These are phyloP conservation scores for Yueomyces sp. DNA, from an alignment of 1,139 yeast genomes.

Conservation along the genomic window DNA sequence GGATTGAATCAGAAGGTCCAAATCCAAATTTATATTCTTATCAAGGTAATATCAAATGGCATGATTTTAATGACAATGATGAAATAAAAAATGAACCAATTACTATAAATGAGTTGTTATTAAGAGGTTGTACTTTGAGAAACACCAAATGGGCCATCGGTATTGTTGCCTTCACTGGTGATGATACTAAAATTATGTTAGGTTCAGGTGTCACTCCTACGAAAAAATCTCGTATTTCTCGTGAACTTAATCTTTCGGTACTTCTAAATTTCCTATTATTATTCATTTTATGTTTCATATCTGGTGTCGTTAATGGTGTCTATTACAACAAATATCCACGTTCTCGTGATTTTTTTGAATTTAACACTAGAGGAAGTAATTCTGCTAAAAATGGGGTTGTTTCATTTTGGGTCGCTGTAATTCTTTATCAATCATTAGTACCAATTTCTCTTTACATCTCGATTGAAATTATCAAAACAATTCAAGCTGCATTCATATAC, in stretches of 20 bases:
- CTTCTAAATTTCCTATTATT: conserved; percentile 63
- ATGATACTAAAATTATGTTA: conserved; percentile 84
- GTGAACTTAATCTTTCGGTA: conserved; percentile 74
- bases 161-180: conserved; percentile 77
- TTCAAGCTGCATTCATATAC: conserved; percentile 87
- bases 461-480: conserved; percentile 87
- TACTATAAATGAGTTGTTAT: conserved; percentile 61
- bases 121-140: conserved; percentile 82
- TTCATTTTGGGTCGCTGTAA: conserved; percentile 79
- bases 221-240: conserved; percentile 70
- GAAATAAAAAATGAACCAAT: conserved; percentile 51
- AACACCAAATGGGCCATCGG: conserved; percentile 95
- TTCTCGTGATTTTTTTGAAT: conserved; percentile 65
- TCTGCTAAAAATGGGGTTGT: conserved; percentile 73
- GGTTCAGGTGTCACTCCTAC: conserved; percentile 92
- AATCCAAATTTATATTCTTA: conserved; percentile 70
- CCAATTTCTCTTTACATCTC: conserved; percentile 94
- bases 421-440: conserved; percentile 81
- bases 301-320: conserved; percentile 75
- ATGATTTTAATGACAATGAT: conserved; percentile 29
- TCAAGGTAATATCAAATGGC: conserved; percentile 45
- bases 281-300: conserved; percentile 66
- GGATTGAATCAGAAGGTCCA: conserved; percentile 89
- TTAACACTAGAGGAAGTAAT: conserved; percentile 39
- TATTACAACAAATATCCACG: conserved; percentile 41